phyloP scores from a whole-genome alignment of 345 rosid genomes.

The Populus tremula region DNA sequence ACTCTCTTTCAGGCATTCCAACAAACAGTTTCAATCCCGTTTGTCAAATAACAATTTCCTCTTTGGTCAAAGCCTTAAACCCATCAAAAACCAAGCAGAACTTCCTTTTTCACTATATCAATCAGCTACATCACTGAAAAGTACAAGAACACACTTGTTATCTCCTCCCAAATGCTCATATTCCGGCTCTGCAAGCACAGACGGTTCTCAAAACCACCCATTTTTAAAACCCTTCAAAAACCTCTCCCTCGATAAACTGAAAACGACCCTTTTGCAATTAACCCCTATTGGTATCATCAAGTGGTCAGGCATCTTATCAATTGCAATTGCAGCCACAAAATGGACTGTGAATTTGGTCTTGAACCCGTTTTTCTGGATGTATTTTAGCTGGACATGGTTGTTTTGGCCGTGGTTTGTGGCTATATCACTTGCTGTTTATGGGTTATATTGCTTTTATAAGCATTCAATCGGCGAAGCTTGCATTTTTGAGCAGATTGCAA shows the following conservation, averaged over 20 bases:
- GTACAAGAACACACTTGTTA: constrained; percentile 29
- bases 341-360: constrained; percentile 47
- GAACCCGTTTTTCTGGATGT: constrained; percentile 84
- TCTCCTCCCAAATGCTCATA: constrained; percentile 46
- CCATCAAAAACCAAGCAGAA: constrained; percentile 21
- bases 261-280: constrained; percentile 29
- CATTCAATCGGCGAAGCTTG: constrained; percentile 60
- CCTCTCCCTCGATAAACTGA: constrained; percentile 44
- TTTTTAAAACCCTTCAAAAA: constrained; percentile 39
- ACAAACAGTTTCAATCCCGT: constrained; percentile 49
- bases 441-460: constrained; percentile 57
- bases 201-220: constrained; percentile 29
- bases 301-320: constrained; percentile 50
- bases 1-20: constrained; percentile 56
- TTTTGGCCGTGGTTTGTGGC: constrained; percentile 93
- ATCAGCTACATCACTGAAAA: not conserved
- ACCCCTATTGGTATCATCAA: constrained; percentile 57
- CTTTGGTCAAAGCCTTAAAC: constrained; percentile 16
- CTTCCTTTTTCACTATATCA: constrained; percentile 14
- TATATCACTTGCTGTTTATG: constrained; percentile 51
- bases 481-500: constrained; percentile 68
- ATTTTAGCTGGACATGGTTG: constrained; percentile 90
- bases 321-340: constrained; percentile 54
- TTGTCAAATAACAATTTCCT: constrained; percentile 10
- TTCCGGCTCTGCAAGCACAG: constrained; percentile 41